Evolutionary conservation across 2,329 filamentous ascomycete species (phyloP), one percentile per base, ranked within the genome.

Genomic region (Seiridium unicorne): DNA sequence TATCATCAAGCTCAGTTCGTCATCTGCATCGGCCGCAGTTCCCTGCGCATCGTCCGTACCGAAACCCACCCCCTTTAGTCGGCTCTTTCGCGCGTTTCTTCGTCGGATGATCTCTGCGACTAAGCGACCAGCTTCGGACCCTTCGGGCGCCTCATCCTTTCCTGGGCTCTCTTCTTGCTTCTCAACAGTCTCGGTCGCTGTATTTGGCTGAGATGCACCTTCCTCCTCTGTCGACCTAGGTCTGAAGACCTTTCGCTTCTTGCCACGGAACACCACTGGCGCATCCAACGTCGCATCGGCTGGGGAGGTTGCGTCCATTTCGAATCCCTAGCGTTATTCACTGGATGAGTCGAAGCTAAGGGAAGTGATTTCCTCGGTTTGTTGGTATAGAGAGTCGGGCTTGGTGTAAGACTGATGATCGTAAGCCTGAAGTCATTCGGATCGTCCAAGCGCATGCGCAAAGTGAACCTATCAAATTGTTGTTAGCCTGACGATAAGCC

Each of bases 201-300:
- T 47, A 11, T 60, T 51, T 31, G 57, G 61, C 38, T 60, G 61
- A 58, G 44, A 57, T 51, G 54, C 57, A 58, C 63, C 69, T 56
- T 73, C 69, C 54, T 73, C 69, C 44, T 68, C 68, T 48, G 70
- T 66, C 18, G 71, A 64, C 63, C 84, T 82, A 63, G 84, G 84
- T 51, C 85, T 79, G 64, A 86, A 84, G 4, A 77, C 74, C 69
- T 87, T 88, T 69, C 84, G 79, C 73, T 87, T 88, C 72, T 87
- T 88, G 61, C 77, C 77, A 44, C 85, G 84, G 65, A 89, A 89
- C 38, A 83, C 73, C 40, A 85, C 72, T 18, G 70, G 70, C 10
- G 74, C 72, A 51, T 68, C 62, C 2, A 65, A 47, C 6, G 64
- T 32, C 31, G 49, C 49, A 34, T 53, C 49, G 10, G 34, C 31